These are phyloP conservation scores for Brettanomyces custersianus DNA, from an alignment of 805 yeast species.

Conservation along the genomic window DNA sequence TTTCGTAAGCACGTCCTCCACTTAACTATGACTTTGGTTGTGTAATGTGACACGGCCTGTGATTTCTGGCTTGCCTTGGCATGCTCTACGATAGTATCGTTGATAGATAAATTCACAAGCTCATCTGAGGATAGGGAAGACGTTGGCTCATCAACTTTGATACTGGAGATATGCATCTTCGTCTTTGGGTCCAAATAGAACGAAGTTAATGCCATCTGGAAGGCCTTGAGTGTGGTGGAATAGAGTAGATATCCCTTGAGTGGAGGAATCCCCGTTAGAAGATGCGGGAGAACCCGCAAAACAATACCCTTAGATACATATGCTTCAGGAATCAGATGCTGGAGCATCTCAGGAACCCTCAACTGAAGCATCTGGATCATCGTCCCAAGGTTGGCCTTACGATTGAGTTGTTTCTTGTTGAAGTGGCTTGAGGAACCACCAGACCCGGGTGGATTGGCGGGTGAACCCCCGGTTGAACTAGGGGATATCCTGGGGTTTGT, in stretches of 20 bases:
- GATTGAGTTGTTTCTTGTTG: conserved; percentile 16
- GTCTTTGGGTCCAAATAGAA: conserved; percentile 46
- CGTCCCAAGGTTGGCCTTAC: conserved; percentile 45
- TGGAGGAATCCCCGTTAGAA: conserved; percentile 44
- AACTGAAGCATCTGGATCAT: conserved; percentile 38
- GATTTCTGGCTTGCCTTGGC: neutral
- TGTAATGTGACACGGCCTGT: conserved; percentile 24
- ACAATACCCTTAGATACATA: conserved; percentile 37
- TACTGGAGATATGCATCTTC: conserved; percentile 42
- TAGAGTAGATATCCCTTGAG: conserved; percentile 49
- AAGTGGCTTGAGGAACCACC: neutral
- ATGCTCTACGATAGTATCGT: conserved; percentile 13
- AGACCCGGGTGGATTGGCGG: no score
- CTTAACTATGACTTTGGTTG: conserved; percentile 43
- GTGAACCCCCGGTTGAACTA: no score
- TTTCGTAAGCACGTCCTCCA: conserved; percentile 51
- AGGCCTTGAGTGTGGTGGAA: conserved; percentile 45
- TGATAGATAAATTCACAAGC: conserved; percentile 18
- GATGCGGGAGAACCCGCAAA: conserved; percentile 49
- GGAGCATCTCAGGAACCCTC: conserved; percentile 43
- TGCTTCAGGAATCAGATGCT: conserved; percentile 33
- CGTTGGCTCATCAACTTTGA: conserved; percentile 25
- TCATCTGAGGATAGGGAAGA: conserved; percentile 17
- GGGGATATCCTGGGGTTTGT: no score
- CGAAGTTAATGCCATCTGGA: conserved; percentile 45